phyloP scores from a whole-genome alignment of 2,329 filamentous ascomycete species.

The Erysiphe pulchra region DNA sequence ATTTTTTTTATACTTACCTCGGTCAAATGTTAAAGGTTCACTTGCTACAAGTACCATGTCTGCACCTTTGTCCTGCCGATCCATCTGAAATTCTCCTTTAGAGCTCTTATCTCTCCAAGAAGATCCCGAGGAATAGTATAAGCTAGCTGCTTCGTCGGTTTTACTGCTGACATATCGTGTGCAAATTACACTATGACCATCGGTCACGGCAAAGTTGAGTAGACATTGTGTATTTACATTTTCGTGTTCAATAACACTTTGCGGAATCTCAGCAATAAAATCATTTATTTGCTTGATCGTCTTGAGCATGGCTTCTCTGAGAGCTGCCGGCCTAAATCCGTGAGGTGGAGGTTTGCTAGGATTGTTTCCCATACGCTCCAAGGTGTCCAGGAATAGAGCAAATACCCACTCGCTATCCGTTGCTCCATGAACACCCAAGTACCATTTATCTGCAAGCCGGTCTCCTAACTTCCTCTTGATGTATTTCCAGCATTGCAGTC shows the following conservation, averaged over 20 bases:
- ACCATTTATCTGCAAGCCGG: slow-evolving; percentile 74
- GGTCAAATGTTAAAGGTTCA: slow-evolving; percentile 86
- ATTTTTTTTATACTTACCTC: slow-evolving; percentile 27
- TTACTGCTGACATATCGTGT: slow-evolving; percentile 81
- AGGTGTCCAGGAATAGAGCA: slow-evolving; percentile 71
- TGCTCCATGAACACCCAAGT: slow-evolving; percentile 64
- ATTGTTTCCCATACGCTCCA: slow-evolving; percentile 57
- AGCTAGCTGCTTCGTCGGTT: slow-evolving; percentile 76
- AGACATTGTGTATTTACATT: slow-evolving; percentile 56
- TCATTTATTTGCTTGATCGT: slow-evolving; percentile 87
- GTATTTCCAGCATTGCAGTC: slow-evolving; percentile 75
- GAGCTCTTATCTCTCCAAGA: slow-evolving; percentile 53
- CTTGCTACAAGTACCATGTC: slow-evolving; percentile 91
- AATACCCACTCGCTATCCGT: slow-evolving; percentile 99
- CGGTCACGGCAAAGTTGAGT: slow-evolving; percentile 84
- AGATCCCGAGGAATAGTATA: slow-evolving; percentile 92
- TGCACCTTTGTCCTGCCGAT: slow-evolving; percentile 76
- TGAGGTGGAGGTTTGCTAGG: slow-evolving; percentile 47
- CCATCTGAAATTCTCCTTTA: slow-evolving; percentile 83
- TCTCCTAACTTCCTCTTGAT: slow-evolving; percentile 71
- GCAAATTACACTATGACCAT: slow-evolving; percentile 86
- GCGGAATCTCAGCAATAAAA: slow-evolving; percentile 53
- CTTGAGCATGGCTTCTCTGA: slow-evolving; percentile 31
- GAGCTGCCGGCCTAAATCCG: slow-evolving; percentile 11
- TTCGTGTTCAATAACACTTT: slow-evolving; percentile 36